A percentile compares a stretch with the other conserved stretches of the same genome.
phyloP scores from a whole-genome alignment of 495 filamentous ascomycete species.

The Xylaria cubensis region DNA sequence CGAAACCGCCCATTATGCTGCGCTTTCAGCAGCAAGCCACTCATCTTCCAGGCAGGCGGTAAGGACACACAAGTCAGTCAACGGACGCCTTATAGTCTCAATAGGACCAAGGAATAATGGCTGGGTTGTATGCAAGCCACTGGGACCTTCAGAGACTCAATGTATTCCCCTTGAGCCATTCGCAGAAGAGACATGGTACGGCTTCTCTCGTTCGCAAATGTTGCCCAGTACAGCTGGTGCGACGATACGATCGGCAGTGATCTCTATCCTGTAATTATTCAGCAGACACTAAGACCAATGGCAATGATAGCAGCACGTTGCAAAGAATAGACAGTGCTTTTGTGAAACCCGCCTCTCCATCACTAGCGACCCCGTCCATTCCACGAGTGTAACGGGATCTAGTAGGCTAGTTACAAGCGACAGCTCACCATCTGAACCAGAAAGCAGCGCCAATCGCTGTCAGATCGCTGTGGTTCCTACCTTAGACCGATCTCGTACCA shows the following conservation, averaged over 20 bases:
- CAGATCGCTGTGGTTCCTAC: slow-evolving; percentile 29
- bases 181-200: neutral
- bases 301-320: slow-evolving; percentile 7
- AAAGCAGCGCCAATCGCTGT: slow-evolving; percentile 16
- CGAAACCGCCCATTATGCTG: neutral
- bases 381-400: slow-evolving; percentile 28
- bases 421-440: slow-evolving; percentile 13
- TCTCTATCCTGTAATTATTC: neutral
- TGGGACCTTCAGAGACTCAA: neutral
- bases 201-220: neutral
- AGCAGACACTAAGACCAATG: neutral
- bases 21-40: slow-evolving; percentile 25
- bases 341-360: slow-evolving; percentile 17
- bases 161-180: slow-evolving; percentile 1
- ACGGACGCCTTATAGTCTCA: neutral
- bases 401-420: slow-evolving; percentile 21
- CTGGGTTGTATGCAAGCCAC: slow-evolving; percentile 25
- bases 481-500: slow-evolving; percentile 27
- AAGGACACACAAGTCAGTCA: slow-evolving; percentile 1
- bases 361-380: slow-evolving; percentile 17
- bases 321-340: slow-evolving; percentile 4
- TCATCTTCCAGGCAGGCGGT: neutral
- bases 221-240: neutral
- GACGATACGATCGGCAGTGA: neutral
- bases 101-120: slow-evolving; percentile 16